Evolutionary conservation across 306 rosid species (phyloP), one percentile per base, ranked within the genome.

Genomic region (Parietaria judaica): DNA sequence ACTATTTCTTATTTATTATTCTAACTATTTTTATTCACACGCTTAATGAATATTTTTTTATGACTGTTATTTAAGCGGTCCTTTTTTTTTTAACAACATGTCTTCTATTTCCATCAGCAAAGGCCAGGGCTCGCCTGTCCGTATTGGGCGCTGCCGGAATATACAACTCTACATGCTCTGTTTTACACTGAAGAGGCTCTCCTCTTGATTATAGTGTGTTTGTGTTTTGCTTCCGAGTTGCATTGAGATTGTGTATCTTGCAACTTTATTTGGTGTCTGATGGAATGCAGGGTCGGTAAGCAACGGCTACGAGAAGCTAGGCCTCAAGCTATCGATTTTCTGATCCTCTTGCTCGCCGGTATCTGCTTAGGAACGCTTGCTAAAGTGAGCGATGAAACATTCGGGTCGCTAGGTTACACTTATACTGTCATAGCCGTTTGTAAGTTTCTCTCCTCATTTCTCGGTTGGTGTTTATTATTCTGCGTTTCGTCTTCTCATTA

Each of bases 351-450:
- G 66, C 72, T 92, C 49, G 99, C 99, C 62, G 99, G 99, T 58
- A 73, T 88, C 61, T 92, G 96, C 83, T 71, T 92, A 70, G 99
- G 96, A 74, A 84, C 96, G 63, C 84, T 92, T 56, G 99, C 99
- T 54, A 92, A 88, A 86, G 90, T 92, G 80, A 88, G 95, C 15
- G 99, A 92, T 63, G 95, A 92, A 74, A 61, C 99, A 3, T 88
- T 92, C 58, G 99, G 99, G 58, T 69, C 85, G 62, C 85, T 79
- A 4, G 99, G 96, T 72, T 92, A 92, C 74, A 92, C 95, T 61
- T 92, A 86, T 75, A 88, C 99, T 3, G 99, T 92, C 54, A 88
- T 88, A 72, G 86, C 99, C 72, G 95, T 86, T 51, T 88, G 99
- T 92, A 81, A 92, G 99, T 45, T 58, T 35, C 46, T 34, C 35